Evolutionary conservation across 805 yeast genomes (phyloP).

Genomic region (Cyberlindnera americana): DNA sequence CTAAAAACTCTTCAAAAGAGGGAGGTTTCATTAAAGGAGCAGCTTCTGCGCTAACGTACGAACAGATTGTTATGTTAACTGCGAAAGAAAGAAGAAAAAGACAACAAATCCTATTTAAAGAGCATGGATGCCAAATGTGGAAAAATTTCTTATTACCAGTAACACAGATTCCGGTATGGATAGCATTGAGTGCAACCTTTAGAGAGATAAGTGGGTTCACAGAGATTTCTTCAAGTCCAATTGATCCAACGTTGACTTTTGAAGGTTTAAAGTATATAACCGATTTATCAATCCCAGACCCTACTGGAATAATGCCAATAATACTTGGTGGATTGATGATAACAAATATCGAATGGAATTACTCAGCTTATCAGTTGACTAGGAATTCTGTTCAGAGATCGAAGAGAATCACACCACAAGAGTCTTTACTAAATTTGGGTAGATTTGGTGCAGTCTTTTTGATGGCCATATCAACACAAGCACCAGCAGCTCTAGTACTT

Average conservation of each 20-base stretch:
- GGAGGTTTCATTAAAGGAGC: constrained; percentile 19
- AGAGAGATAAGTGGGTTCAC: constrained; percentile 64
- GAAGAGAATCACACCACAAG: constrained; percentile 54
- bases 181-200: constrained; percentile 69
- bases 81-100: constrained; percentile 75
- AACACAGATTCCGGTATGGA: constrained; percentile 86
- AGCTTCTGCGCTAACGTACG: constrained; percentile 52
- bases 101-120: constrained; percentile 66
- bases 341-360: constrained; percentile 80
- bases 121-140: constrained; percentile 72
- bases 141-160: constrained; percentile 72
- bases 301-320: constrained; percentile 62
- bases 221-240: constrained; percentile 35
- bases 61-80: constrained; percentile 71
- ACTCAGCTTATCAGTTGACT: constrained; percentile 50
- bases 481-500: constrained; percentile 76
- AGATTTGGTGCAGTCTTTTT: constrained; percentile 73
- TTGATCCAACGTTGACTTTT: constrained; percentile 46
- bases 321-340: constrained; percentile 67
- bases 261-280: constrained; percentile 62
- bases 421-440: constrained; percentile 64
- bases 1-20: constrained; percentile 25
- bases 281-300: constrained; percentile 60
- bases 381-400: constrained; percentile 37
- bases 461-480: constrained; percentile 82